These are phyloP conservation scores for Barnettozyma hawaiiensis DNA, from an alignment of 1,139 yeast species.

Conservation along the genomic window DNA sequence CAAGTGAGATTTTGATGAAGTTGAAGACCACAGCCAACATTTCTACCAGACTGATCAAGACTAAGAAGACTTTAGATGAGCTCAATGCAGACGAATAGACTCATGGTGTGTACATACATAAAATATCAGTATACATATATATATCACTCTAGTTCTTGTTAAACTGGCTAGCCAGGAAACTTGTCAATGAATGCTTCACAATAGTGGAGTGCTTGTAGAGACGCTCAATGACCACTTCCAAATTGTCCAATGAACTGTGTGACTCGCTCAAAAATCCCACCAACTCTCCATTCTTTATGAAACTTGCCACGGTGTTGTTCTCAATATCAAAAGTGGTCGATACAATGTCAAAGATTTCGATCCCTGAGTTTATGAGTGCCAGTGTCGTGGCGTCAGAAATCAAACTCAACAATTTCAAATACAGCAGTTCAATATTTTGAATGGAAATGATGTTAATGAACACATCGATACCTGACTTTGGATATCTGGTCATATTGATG, in stretches of 20 bases:
- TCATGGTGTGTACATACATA: neutral
- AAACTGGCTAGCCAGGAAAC: constrained; percentile 8
- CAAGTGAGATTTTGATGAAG: constrained; percentile 29
- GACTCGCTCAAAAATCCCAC: constrained; percentile 33
- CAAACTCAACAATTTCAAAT: constrained; percentile 21
- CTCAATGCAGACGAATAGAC: constrained; percentile 15
- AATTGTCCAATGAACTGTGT: constrained; percentile 20
- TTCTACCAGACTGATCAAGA: constrained; percentile 28
- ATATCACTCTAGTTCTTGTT: constrained; percentile 2
- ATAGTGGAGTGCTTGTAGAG: constrained; percentile 11
- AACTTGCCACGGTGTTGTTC: constrained; percentile 30
- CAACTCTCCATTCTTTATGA: constrained; percentile 30
- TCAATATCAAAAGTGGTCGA: constrained; percentile 54
- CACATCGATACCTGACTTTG: constrained; percentile 82
- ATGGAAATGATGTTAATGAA: constrained; percentile 62
- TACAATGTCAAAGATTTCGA: constrained; percentile 72
- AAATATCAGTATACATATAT: no score
- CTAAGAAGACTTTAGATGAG: constrained; percentile 30
- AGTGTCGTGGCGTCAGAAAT: constrained; percentile 34
- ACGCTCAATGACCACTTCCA: constrained; percentile 18
- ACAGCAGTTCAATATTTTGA: constrained; percentile 29
- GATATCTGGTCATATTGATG: constrained; percentile 67
- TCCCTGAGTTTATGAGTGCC: constrained; percentile 79
- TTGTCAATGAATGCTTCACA: constrained; percentile 17
- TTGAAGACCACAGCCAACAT: constrained; percentile 30